Evolutionary conservation across 495 filamentous ascomycete genomes (phyloP), one percentile per base, ranked within the genome.

Genomic region (Penicillium malachiteum): DNA sequence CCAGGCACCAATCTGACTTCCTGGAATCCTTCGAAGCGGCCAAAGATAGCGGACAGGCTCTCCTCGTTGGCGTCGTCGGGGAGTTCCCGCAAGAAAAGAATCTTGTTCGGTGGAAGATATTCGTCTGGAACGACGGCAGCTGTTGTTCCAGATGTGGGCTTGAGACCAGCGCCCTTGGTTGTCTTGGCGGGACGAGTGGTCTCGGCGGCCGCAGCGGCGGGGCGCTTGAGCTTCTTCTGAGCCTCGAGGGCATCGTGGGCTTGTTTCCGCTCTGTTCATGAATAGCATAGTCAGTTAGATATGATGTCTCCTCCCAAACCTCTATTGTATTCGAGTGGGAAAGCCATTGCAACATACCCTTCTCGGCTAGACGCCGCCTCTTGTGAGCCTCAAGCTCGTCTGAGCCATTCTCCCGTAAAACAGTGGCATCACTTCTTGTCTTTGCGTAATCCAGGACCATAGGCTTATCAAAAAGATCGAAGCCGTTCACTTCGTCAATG

Each of bases 41-140:
- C 84, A 76, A 97, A 99, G 52, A 97, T 84, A 21, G 80, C 81
- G 0, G 84, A 85, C 40, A 98, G 85, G 38, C 76, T 81, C 48
- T 94, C 92, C 67, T 88, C 83, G 71, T 87, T 87, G 62, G 88
- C 89, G 53, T 91, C 88, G 59, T 95, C 91, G 13, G 95, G 93
- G 44, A 99, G 66, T 62, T 96, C 91, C 72, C 92, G 91, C 48
- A 97, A 77, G 79, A 97, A 96, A n/a, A 99, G 81, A 56, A 91
- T 94, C 74, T 95, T 96, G 81, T 97, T 99, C 43, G 95, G 93
- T 3, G 92, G 94, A 0, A 97, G 83, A 68, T 95, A 97, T 73
- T 99, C 94, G 81, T 97, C 95, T 2, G 94, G 94, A 13, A 97
- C 84, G 45, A 95, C 88, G 16, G 87, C 80, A 21, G 86, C 81